Conservation (phyloP, 2,329 filamentous ascomycete genomes). For the Pseudogymnoascus sp. region DNA sequence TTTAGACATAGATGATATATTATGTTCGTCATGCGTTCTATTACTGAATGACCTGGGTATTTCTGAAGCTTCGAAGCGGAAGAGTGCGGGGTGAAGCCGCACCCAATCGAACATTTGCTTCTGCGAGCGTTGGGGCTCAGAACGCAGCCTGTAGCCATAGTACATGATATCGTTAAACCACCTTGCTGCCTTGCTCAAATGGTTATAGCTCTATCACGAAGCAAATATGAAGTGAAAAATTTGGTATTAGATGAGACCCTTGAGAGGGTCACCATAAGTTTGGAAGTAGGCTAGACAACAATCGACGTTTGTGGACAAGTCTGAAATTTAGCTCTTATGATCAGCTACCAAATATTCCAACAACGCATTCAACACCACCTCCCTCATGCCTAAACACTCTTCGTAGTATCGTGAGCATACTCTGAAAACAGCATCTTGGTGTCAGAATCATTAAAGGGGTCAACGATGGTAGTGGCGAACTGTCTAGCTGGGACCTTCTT, state of each 20-base stretch:
- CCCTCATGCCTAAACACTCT: neutral
- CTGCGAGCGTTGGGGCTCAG: neutral
- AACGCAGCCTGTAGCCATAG: neutral
- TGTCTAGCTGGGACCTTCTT: conserved; percentile 15
- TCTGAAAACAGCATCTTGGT: neutral
- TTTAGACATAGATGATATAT: neutral
- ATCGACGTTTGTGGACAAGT: neutral
- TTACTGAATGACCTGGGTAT: neutral
- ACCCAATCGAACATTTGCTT: neutral
- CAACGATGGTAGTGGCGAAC: conserved; percentile 8
- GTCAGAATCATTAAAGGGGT: neutral
- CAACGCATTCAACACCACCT: neutral
- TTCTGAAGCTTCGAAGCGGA: neutral
- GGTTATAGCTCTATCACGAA: neutral
- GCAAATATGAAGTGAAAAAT: neutral
- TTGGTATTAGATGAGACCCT: neutral
- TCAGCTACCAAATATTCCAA: neutral
- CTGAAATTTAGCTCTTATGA: neutral
- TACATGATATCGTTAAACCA: neutral
- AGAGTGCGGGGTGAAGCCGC: neutral
- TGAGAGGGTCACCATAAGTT: neutral
- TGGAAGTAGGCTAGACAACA: neutral
- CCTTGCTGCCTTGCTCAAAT: neutral
- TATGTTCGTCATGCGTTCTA: neutral
- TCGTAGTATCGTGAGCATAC: neutral